Conservation (phyloP, 352 stramenopile species). For the Phytophthora litchii region DNA sequence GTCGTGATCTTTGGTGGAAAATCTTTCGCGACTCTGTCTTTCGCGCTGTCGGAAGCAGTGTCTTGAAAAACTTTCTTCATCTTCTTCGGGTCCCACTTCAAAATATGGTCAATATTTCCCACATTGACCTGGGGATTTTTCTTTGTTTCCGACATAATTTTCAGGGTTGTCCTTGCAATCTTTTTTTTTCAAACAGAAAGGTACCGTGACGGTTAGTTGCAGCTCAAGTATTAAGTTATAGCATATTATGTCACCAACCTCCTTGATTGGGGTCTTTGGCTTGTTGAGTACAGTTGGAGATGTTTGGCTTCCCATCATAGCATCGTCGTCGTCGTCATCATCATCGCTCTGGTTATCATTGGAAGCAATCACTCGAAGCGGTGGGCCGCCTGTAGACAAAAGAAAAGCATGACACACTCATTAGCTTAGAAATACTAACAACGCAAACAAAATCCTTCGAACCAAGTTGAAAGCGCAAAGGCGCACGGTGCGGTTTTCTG, state of each 20-base stretch:
- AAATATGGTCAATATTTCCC: slow-evolving; percentile 31
- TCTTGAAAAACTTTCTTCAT: slow-evolving; percentile 8
- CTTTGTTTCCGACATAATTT: slow-evolving; percentile 15
- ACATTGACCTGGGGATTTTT: slow-evolving; percentile 28
- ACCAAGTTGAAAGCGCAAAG: slow-evolving; percentile 53
- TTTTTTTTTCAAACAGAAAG: too few relatives aligned
- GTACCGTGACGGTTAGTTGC: not conserved
- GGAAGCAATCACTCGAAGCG: slow-evolving; percentile 57
- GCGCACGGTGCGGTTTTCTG: slow-evolving; percentile 42
- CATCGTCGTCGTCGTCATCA: slow-evolving; percentile 56
- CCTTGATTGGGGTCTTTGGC: slow-evolving; percentile 20
- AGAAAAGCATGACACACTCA: not conserved
- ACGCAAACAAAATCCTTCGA: slow-evolving; percentile 1
- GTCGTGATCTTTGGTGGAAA: slow-evolving; percentile 7
- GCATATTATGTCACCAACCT: slow-evolving; percentile 13
- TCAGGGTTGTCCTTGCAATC: too few relatives aligned
- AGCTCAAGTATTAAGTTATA: not conserved
- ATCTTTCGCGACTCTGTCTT: slow-evolving; percentile 4
- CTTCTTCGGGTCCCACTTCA: slow-evolving; percentile 29
- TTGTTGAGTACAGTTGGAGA: slow-evolving; percentile 25
- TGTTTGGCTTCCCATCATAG: slow-evolving; percentile 32
- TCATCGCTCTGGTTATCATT: slow-evolving; percentile 32
- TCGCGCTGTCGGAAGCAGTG: not conserved
- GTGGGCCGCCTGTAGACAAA: slow-evolving; percentile 31
- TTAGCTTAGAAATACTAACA: slow-evolving; percentile 2